Conservation (phyloP, 2,329 filamentous ascomycete species). For the Ophiognomonia clavigignenti-juglandacearum region DNA sequence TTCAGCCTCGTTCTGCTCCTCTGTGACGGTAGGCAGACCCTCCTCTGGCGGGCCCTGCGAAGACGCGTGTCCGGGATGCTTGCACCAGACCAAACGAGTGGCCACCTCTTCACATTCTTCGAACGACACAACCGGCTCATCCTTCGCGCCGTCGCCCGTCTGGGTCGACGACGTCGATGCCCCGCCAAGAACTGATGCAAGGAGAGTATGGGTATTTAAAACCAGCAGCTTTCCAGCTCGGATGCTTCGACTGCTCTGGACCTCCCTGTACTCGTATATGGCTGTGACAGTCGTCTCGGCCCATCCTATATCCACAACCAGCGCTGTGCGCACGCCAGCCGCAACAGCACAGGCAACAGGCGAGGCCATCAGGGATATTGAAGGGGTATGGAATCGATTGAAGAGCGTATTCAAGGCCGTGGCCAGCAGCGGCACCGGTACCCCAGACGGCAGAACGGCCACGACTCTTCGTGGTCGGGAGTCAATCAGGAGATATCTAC, state of each 20-base stretch:
- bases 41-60: conserved; percentile 19
- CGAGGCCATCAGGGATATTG: conserved; percentile 73
- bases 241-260: conserved; percentile 64
- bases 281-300: conserved; percentile 80
- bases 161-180: conserved; percentile 18
- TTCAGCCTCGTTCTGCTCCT: conserved; percentile 54
- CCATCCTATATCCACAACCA: conserved; percentile 92
- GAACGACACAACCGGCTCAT: conserved; percentile 52
- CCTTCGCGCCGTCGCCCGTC: conserved; percentile 22
- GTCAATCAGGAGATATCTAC: conserved; percentile 63
- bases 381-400: conserved; percentile 71
- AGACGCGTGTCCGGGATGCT: conserved; percentile 24
- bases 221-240: conserved; percentile 70
- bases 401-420: conserved; percentile 75
- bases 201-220: conserved; percentile 61
- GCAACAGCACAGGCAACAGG: conserved; percentile 70
- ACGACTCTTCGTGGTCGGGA: conserved; percentile 70
- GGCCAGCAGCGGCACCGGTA: conserved; percentile 75
- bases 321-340: conserved; percentile 77
- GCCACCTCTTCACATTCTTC: conserved; percentile 78
- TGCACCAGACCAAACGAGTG: conserved; percentile 75
- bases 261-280: conserved; percentile 86
- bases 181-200: conserved; percentile 41
- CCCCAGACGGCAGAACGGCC: conserved; percentile 69
- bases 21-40: conserved; percentile 47